A percentile compares a stretch with the other conserved stretches of the same genome.
phyloP scores from a whole-genome alignment of 805 yeast species.

The Yamadazyma ubonensis region DNA sequence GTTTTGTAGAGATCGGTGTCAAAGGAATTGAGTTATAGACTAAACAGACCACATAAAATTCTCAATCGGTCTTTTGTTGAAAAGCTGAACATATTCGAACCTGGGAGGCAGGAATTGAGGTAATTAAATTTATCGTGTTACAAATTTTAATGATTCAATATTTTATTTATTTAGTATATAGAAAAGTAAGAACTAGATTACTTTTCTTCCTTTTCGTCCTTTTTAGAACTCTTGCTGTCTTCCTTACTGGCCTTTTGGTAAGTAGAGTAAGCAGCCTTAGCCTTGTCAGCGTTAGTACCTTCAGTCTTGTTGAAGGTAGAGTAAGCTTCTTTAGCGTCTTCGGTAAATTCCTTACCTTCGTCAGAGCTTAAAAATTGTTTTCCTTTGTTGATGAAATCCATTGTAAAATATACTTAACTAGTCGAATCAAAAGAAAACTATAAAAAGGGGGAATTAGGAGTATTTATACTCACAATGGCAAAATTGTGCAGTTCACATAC shows the following conservation, averaged over 20 bases:
- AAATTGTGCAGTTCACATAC: background rate
- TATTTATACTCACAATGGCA: conserved; percentile 3
- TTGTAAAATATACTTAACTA: conserved; percentile 5
- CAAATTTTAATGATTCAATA: too few relatives aligned
- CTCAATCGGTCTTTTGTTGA: too few relatives aligned
- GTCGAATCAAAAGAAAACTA: background rate
- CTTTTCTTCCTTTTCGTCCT: conserved; percentile 11
- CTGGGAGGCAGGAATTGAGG: too few relatives aligned
- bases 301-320: conserved; percentile 29
- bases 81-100: too few relatives aligned
- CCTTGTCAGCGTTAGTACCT: conserved; percentile 31
- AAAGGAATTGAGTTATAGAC: too few relatives aligned
- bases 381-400: conserved; percentile 33
- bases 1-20: too few relatives aligned
- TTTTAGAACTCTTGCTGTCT: conserved; percentile 11
- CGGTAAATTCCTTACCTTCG: conserved; percentile 7
- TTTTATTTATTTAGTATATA: conserved; percentile 1
- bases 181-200: background rate
- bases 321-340: conserved; percentile 39
- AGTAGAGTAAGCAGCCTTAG: conserved; percentile 34
- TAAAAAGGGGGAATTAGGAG: conserved; percentile 1
- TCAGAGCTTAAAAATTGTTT: conserved; percentile 19
- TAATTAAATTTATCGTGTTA: too few relatives aligned
- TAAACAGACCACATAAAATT: too few relatives aligned
- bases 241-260: conserved; percentile 26